Conservation (phyloP, 2,329 filamentous ascomycete species). For the Sclerotinia glacialis region DNA sequence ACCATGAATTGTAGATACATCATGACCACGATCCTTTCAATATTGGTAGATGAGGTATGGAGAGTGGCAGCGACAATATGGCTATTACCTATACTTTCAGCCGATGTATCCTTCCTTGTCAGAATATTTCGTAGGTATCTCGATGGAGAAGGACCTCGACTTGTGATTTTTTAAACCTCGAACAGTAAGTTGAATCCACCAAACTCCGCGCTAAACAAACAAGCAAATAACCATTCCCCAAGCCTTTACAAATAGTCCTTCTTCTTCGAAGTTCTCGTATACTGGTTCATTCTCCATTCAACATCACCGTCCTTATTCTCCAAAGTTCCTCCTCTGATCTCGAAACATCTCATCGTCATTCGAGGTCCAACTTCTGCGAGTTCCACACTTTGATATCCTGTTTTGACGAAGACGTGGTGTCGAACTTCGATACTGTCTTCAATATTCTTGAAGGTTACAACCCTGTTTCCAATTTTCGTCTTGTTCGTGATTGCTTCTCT, state of each 20-base stretch:
- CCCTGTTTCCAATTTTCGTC: conserved; percentile 76
- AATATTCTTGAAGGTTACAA: conserved; percentile 92
- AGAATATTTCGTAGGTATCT: conserved; percentile 18
- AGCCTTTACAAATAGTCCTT: conserved; percentile 80
- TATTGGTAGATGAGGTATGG: conserved; percentile 19
- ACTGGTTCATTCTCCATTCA: conserved; percentile 95
- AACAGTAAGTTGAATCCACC: conserved; percentile 30
- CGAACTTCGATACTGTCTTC: conserved; percentile 92
- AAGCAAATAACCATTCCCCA: conserved; percentile 28
- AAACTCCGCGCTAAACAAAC: conserved; percentile 39
- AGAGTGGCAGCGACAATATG: conserved; percentile 22
- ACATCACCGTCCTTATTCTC: conserved; percentile 95
- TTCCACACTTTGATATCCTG: conserved; percentile 84
- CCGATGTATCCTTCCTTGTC: conserved; percentile 16
- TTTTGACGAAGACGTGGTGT: conserved; percentile 91
- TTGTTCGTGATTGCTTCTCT: conserved; percentile 70
- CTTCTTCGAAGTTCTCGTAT: conserved; percentile 88
- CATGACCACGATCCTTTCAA: conserved; percentile 9
- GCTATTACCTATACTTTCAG: conserved; percentile 21
- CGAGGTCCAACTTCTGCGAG: conserved; percentile 85
- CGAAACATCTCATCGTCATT: conserved; percentile 96
- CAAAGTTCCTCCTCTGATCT: conserved; percentile 85
- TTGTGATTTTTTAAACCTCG: conserved; percentile 18
- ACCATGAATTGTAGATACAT: neutral
- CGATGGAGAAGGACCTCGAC: conserved; percentile 21